Base-by-base conservation (phyloP, 768 basidiomycete genomes). In the Podaxis pistillaris region DNA sequence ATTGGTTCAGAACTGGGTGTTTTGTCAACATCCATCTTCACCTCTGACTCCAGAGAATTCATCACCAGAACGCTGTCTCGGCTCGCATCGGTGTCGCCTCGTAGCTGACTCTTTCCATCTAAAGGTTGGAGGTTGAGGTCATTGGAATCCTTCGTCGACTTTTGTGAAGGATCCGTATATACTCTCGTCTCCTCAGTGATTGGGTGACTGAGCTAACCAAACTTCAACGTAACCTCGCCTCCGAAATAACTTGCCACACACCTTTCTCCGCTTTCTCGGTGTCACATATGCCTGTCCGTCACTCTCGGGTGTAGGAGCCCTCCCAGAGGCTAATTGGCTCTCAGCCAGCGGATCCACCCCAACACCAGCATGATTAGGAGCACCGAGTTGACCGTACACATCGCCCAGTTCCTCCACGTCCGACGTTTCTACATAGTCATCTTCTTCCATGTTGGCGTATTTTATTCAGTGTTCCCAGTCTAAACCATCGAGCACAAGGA, bases 371-470 rank as follows among this genome's bases (percentile, higher is more conserved):
- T 30, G 7, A 41, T 40, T 33, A 60, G 13, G 37, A 13, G 3
- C 47, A 37, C 50, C 13, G 2, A 28, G 5, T 24, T 13, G 40
- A 12, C 24, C 17, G 9, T 62, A 56, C 15, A 49, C 54, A 46
- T 38, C 54, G 5, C 12, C 55, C 26, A 56, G 38, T 51, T 62
- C 61, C 47, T 62, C 61, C 7, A 50, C 54, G 44, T 62, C 61
- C 46, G 61, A 62, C 6, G 61, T 62, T 28, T 62, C 61, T 3
- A 62, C 61, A 30, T 62, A 62, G 33, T 49, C 54, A 49, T 38
- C 55, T 38, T 62, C 54, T 33, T 38, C 36, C 22, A 30, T 50
- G 6, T 49, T 62, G 46, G 33, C 24, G 7, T 50, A 11, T 33
- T 28, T 47, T 55, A 50, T 49, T 54, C 49, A 38, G 26, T 3